phyloP scores from a whole-genome alignment of 1,284 basidiomycete species.

The Sparassis latifolia region DNA sequence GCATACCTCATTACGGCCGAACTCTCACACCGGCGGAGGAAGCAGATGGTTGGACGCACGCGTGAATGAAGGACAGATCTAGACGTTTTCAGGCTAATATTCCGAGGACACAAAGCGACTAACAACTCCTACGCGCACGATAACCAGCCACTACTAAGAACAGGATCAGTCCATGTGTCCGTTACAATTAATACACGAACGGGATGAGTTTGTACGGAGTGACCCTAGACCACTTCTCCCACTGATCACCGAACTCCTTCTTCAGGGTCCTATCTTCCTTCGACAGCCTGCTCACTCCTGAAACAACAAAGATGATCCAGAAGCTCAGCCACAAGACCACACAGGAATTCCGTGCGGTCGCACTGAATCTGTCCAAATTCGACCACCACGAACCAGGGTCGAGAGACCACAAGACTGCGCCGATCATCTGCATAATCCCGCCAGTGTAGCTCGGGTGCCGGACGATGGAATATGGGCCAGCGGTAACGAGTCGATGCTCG shows the following conservation, averaged over 20 bases:
- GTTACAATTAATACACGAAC: not conserved
- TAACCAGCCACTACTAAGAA: no score
- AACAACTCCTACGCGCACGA: no score
- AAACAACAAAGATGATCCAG: not conserved
- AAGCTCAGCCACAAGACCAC: not conserved
- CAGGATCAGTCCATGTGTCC: no score
- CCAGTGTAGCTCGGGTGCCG: slow-evolving; percentile 10
- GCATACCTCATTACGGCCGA: no score
- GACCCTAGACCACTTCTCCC: slow-evolving; percentile 2
- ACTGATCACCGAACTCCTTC: slow-evolving; percentile 1
- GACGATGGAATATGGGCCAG: slow-evolving; percentile 8
- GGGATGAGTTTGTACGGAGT: slow-evolving; percentile 2
- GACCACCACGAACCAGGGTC: not conserved
- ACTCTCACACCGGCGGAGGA: no score
- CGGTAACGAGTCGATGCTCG: slow-evolving; percentile 7
- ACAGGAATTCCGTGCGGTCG: not conserved
- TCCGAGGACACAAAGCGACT: no score
- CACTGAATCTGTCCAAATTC: not conserved
- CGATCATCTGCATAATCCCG: not conserved
- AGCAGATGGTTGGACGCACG: no score
- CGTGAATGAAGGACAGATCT: no score
- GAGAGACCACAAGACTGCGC: not conserved
- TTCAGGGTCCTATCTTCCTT: not conserved
- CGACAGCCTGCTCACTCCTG: not conserved
- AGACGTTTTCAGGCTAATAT: no score